Evolutionary conservation across 2,329 filamentous ascomycete species (phyloP).

Genomic region (Pseudogymnoascus destructans): DNA sequence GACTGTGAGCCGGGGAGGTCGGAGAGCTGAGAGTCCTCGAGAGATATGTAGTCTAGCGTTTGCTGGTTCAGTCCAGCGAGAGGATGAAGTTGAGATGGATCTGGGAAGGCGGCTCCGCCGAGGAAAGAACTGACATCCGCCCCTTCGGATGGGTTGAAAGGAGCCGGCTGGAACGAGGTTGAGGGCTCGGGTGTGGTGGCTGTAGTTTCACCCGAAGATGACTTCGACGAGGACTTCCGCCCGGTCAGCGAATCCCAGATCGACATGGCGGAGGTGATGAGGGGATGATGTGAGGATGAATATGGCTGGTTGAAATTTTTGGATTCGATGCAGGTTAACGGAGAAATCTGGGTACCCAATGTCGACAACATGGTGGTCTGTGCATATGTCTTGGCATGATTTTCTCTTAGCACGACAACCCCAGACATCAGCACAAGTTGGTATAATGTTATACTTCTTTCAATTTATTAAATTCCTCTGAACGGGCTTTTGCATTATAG

Average conservation of each 20-base stretch:
- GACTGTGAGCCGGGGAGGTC: conserved; percentile 77
- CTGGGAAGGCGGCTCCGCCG: conserved; percentile 60
- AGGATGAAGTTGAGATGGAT: conserved; percentile 81
- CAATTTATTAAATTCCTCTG: not conserved
- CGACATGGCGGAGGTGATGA: conserved; percentile 23
- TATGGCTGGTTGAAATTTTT: conserved; percentile 17
- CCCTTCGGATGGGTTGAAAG: conserved; percentile 59
- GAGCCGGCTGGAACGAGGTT: conserved; percentile 37
- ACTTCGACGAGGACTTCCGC: conserved; percentile 26
- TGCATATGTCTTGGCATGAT: not conserved
- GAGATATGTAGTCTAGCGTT: conserved; percentile 82
- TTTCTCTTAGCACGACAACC: conserved; percentile 6
- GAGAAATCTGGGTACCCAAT: conserved; percentile 10
- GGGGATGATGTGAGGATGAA: conserved; percentile 10
- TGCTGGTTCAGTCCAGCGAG: conserved; percentile 87
- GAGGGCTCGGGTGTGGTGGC: conserved; percentile 17
- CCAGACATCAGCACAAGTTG: not conserved
- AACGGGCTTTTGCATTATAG: not conserved
- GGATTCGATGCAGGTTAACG: conserved; percentile 1
- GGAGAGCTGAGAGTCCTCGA: conserved; percentile 83
- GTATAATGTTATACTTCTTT: not conserved
- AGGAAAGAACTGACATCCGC: conserved; percentile 83
- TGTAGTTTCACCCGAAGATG: conserved; percentile 11
- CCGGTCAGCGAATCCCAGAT: conserved; percentile 29
- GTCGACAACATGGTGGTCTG: not conserved